A percentile compares a stretch with the other conserved stretches of the same genome.
These are phyloP conservation scores for Zymoseptoria passerinii DNA, from an alignment of 2,329 filamentous ascomycete species.

Conservation along the genomic window DNA sequence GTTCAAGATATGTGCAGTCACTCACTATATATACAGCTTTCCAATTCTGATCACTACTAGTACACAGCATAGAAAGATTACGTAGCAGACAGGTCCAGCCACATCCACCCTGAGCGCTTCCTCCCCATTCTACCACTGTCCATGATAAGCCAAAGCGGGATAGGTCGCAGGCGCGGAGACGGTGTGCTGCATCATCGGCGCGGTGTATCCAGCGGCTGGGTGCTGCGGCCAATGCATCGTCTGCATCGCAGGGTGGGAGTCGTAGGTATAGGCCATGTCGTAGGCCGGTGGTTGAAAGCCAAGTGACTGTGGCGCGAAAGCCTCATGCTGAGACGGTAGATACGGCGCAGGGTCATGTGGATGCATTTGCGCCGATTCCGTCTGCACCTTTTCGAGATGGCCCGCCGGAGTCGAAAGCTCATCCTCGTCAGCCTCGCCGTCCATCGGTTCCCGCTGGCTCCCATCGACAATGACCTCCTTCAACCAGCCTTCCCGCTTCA, in stretches of 20 bases:
- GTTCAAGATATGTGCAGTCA: too few species aligned
- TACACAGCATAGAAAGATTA: not conserved
- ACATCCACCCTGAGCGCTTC: not conserved
- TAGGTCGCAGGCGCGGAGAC: slow-evolving; percentile 14
- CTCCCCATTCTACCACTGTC: not conserved
- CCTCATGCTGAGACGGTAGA: not conserved
- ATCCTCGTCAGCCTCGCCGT: not conserved
- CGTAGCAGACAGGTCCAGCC: not conserved
- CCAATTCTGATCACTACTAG: too few species aligned
- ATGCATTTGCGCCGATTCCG: not conserved
- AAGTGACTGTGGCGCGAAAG: not conserved
- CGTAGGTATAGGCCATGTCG: not conserved
- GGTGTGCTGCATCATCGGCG: slow-evolving; percentile 16
- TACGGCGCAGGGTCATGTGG: not conserved
- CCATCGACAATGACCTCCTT: slow-evolving; percentile 42
- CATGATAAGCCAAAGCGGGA: slow-evolving; percentile 2
- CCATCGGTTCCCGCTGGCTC: not conserved
- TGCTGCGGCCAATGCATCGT: not conserved
- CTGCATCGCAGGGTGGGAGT: not conserved
- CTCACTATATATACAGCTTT: too few species aligned
- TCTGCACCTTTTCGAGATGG: not conserved
- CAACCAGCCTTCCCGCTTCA: slow-evolving; percentile 51
- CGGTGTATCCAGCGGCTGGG: not conserved
- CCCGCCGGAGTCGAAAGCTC: not conserved
- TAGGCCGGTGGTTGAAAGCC: not conserved